A percentile compares a stretch with the other conserved stretches of the same genome.
Conservation (phyloP, 768 basidiomycete species). For the Pleurotus tuoliensis region DNA sequence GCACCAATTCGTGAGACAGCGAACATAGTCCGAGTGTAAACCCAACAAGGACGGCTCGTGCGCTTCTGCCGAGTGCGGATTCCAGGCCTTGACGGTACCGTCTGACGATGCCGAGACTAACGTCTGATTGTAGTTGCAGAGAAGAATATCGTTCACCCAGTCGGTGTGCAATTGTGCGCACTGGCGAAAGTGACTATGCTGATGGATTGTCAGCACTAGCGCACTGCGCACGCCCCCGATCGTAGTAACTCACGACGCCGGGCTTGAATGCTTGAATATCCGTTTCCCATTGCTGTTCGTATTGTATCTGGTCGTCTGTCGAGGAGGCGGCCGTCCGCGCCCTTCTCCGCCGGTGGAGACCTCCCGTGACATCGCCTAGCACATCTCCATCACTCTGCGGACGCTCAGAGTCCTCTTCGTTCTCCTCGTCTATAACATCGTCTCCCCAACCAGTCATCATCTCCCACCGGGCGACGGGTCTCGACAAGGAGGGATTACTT, state of each 20-base stretch:
- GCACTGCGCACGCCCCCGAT: neutral
- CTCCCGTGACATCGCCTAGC: constrained; percentile 59
- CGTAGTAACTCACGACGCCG: constrained; percentile 39
- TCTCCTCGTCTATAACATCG: constrained; percentile 61
- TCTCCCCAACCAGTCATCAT: constrained; percentile 82
- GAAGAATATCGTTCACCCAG: constrained; percentile 93
- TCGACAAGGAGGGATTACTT: constrained; percentile 17
- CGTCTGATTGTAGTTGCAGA: constrained; percentile 91
- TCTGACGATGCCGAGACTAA: constrained; percentile 95
- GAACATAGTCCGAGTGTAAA: constrained; percentile 80
- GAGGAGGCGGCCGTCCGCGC: constrained; percentile 25
- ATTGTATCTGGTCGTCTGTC: constrained; percentile 41
- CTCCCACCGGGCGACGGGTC: constrained; percentile 58
- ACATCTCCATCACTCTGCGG: constrained; percentile 69
- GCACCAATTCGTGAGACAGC: constrained; percentile 73
- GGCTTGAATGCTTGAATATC: constrained; percentile 51
- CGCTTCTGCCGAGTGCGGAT: constrained; percentile 62
- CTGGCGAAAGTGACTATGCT: constrained; percentile 76
- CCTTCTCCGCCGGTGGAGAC: constrained; percentile 4
- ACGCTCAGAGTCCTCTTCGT: constrained; percentile 48
- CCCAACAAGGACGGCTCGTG: constrained; percentile 69
- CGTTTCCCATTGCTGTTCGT: constrained; percentile 79
- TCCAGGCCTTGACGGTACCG: constrained; percentile 92
- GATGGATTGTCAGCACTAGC: constrained; percentile 12
- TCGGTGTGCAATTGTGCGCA: constrained; percentile 87